Evolutionary conservation across 208 protist species (phyloP).

Genomic region (Vickermania spadyakhi): DNA sequence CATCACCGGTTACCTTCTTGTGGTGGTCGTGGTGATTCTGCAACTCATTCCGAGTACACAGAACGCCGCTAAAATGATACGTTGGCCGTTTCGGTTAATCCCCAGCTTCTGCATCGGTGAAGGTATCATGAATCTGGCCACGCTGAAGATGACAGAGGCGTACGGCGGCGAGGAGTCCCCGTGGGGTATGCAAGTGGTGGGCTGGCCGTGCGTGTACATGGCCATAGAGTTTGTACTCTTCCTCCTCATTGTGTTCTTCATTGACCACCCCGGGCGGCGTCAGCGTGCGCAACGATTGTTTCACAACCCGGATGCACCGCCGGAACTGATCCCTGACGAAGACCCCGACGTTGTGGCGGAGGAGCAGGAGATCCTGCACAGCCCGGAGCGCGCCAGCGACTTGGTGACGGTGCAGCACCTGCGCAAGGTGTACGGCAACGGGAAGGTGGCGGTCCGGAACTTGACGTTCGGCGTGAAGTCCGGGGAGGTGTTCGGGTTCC

Average conservation of each 20-base stretch:
- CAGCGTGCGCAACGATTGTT: constrained; percentile 16
- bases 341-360: constrained; percentile 32
- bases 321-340: constrained; percentile 24
- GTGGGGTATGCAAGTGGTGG: constrained; percentile 34
- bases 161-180: constrained; percentile 15
- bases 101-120: constrained; percentile 76
- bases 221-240: constrained; percentile 38
- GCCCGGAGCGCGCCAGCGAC: constrained; percentile 16
- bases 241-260: constrained; percentile 43
- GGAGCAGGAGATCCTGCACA: constrained; percentile 21
- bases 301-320: constrained; percentile 19
- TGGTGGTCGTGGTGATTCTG: too few species aligned
- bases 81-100: constrained; percentile 54
- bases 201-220: constrained; percentile 59
- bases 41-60: constrained; percentile 59
- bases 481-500: too few species aligned
- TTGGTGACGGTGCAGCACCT: constrained; percentile 47
- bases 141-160: constrained; percentile 16
- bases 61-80: constrained; percentile 20
- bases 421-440: constrained; percentile 52
- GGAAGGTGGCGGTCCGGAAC: constrained; percentile 59
- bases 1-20: too few species aligned
- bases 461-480: constrained; percentile 57
- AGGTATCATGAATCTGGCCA: too few species aligned
- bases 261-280: constrained; percentile 45